Evolutionary conservation across 257 asterid species (phyloP).

Genomic region (Parsonsia alboflavescens): DNA sequence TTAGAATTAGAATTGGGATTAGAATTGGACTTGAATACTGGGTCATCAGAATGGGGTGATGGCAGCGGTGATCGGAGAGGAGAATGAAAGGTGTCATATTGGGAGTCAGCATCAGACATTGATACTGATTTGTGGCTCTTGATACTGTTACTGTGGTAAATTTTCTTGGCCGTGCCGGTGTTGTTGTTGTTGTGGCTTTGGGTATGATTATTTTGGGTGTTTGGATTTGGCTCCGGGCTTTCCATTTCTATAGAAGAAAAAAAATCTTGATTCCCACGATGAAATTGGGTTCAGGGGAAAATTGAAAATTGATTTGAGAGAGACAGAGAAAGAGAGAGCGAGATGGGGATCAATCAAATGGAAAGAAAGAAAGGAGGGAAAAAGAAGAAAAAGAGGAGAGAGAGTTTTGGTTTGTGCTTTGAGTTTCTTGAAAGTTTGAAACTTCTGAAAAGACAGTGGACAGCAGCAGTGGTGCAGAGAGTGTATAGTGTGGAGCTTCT

Average conservation of each 20-base stretch:
- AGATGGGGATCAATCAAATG: neutral
- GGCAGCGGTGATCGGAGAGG: conserved; percentile 74
- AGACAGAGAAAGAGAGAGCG: neutral
- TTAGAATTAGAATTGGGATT: conserved; percentile 26
- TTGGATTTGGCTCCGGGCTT: conserved; percentile 13
- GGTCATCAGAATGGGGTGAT: conserved; percentile 62
- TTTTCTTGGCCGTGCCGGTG: neutral
- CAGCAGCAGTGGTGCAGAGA: neutral
- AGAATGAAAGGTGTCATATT: conserved; percentile 66
- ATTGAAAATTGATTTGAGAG: conserved; percentile 2
- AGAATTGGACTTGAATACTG: conserved; percentile 25
- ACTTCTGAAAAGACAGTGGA: conserved; percentile 22
- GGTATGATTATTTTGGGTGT: conserved; percentile 2
- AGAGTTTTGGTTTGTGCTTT: neutral
- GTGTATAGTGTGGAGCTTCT: too few relatives aligned
- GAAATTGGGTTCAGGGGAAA: neutral
- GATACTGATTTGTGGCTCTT: conserved; percentile 58
- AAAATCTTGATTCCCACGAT: neutral
- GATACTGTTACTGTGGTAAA: conserved; percentile 15
- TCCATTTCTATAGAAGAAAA: conserved; percentile 17
- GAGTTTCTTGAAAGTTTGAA: conserved; percentile 4
- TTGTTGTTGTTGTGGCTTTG: neutral
- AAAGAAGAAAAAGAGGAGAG: neutral
- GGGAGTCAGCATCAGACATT: conserved; percentile 87
- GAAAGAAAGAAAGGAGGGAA: conserved; percentile 1